phyloP scores from a whole-genome alignment of 2,329 filamentous ascomycete species.

The Rhynchosporium secalis region DNA sequence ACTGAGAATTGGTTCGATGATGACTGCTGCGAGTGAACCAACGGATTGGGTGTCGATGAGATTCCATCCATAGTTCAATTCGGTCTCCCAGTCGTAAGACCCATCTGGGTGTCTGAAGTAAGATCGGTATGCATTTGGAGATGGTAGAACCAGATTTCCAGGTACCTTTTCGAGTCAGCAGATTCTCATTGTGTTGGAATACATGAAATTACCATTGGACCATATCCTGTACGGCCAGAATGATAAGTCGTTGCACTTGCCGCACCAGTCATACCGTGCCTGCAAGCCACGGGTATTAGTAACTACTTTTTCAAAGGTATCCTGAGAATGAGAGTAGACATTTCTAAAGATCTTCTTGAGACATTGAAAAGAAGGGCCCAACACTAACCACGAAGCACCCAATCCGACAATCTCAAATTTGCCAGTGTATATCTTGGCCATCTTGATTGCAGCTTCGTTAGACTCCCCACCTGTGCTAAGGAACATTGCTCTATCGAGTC shows the following conservation, averaged over 20 bases:
- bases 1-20: slow-evolving; percentile 36
- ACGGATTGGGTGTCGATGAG: slow-evolving; percentile 60
- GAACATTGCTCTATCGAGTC: slow-evolving; percentile 57
- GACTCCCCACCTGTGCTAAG: slow-evolving; percentile 57
- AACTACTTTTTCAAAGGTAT: too few species aligned
- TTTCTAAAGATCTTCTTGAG: too few species aligned
- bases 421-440: slow-evolving; percentile 63
- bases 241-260: slow-evolving; percentile 55
- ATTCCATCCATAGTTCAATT: slow-evolving; percentile 62
- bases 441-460: slow-evolving; percentile 63
- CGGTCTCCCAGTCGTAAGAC: slow-evolving; percentile 64
- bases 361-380: too few species aligned
- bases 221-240: slow-evolving; percentile 49
- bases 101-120: slow-evolving; percentile 60
- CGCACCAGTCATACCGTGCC: slow-evolving; percentile 59
- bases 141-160: slow-evolving; percentile 57
- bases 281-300: too few species aligned
- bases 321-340: too few species aligned
- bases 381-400: slow-evolving; percentile 48
- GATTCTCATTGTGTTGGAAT: neutral
- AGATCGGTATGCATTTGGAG: slow-evolving; percentile 62
- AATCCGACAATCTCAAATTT: slow-evolving; percentile 66
- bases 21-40: slow-evolving; percentile 49
- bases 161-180: slow-evolving; percentile 44
- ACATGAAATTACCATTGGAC: slow-evolving; percentile 38